phyloP scores from a whole-genome alignment of 352 stramenopile genomes.

The Phytopythium vexans region DNA sequence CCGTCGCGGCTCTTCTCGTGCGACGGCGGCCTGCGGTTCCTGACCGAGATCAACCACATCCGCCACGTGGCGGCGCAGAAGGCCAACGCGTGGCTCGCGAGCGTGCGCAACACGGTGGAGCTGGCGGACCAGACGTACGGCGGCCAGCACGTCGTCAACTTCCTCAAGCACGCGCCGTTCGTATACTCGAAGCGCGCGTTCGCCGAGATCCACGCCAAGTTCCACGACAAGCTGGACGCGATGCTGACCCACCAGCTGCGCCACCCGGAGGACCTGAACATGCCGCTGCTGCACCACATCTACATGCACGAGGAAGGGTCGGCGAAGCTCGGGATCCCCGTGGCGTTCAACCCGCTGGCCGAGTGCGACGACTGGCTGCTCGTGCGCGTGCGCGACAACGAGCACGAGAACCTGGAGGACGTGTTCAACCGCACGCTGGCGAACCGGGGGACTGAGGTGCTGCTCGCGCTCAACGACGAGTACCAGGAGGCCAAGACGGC shows the following conservation, averaged over 20 bases:
- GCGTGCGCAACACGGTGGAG: constrained; percentile 72
- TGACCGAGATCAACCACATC: constrained; percentile 86
- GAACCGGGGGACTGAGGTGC: constrained; percentile 43
- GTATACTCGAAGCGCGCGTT: constrained; percentile 75
- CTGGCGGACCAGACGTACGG: constrained; percentile 72
- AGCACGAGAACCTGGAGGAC: constrained; percentile 25
- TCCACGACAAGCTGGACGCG: constrained; percentile 41
- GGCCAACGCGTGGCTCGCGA: constrained; percentile 69
- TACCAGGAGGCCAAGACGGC: constrained; percentile 54
- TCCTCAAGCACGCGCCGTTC: constrained; percentile 83
- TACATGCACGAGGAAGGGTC: constrained; percentile 84
- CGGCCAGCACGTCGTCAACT: constrained; percentile 83
- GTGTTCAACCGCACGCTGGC: constrained; percentile 36
- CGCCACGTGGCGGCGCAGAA: constrained; percentile 61
- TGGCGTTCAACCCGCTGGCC: constrained; percentile 16
- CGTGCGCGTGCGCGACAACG: constrained; percentile 59
- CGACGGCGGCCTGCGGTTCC: constrained; percentile 62
- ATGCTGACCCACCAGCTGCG: constrained; percentile 64
- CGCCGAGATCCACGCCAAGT: constrained; percentile 74
- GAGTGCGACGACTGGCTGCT: constrained; percentile 84
- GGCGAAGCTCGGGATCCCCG: constrained; percentile 44
- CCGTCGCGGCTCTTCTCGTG: constrained; percentile 86
- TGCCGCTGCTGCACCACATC: constrained; percentile 80
- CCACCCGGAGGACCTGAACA: constrained; percentile 70
- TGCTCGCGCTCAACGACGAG: constrained; percentile 83